These are phyloP conservation scores for Calonectria pteridis DNA, from an alignment of 2,329 filamentous ascomycete genomes.

Conservation along the genomic window DNA sequence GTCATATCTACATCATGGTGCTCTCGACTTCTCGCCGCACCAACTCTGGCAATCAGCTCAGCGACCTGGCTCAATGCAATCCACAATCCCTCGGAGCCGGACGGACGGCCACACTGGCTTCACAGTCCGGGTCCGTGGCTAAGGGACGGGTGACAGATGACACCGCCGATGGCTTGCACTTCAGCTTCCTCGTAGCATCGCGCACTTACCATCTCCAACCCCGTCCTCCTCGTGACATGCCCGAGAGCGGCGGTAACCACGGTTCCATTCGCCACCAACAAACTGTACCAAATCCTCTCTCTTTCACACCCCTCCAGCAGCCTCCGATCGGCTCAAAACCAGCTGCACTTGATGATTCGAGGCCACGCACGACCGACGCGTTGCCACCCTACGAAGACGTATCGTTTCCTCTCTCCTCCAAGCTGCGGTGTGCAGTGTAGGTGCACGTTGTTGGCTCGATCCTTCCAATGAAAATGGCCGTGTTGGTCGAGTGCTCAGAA, in stretches of 20 bases:
- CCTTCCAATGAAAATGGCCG: neutral
- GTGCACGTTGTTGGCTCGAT: neutral
- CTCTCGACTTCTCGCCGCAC: neutral
- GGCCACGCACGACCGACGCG: neutral
- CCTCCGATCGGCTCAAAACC: constrained; percentile 14
- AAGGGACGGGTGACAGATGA: neutral
- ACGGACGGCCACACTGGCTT: neutral
- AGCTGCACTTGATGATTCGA: constrained; percentile 12
- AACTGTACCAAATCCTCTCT: neutral
- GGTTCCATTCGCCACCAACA: neutral
- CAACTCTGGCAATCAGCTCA: neutral
- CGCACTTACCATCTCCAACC: neutral
- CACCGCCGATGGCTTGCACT: neutral
- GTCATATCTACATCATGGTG: neutral
- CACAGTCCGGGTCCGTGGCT: neutral
- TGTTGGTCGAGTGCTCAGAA: neutral
- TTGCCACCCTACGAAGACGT: neutral
- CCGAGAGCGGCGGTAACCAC: neutral
- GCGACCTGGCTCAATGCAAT: neutral
- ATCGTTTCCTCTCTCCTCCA: neutral
- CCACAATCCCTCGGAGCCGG: neutral
- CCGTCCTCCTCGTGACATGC: neutral
- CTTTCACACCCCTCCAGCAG: neutral
- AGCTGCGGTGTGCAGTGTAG: neutral
- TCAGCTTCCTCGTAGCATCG: neutral